Conservation (phyloP, 495 filamentous ascomycete genomes). For the Filosporella fistucella region DNA sequence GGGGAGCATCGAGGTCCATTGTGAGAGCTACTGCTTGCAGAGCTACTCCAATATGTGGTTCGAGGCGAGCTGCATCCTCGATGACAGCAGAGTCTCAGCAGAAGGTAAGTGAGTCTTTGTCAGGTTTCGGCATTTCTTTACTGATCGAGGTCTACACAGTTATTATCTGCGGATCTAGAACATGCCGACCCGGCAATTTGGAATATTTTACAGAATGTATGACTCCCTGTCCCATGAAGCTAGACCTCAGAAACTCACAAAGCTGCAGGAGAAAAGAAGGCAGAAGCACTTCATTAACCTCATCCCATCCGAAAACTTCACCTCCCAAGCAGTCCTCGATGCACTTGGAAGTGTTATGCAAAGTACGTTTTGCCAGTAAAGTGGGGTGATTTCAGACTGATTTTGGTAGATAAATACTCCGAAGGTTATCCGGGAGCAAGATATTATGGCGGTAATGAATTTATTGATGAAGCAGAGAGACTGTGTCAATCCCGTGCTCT, state of each 20-base stretch:
- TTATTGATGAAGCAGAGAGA: constrained; percentile 85
- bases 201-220: constrained; percentile 85
- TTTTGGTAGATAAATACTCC: constrained; percentile 85
- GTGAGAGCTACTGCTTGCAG: constrained; percentile 18
- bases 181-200: constrained; percentile 83
- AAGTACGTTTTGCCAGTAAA: constrained; percentile 51
- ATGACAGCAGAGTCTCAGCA: constrained; percentile 59
- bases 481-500: constrained; percentile 87
- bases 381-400: constrained; percentile 5
- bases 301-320: constrained; percentile 99
- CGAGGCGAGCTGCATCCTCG: constrained; percentile 41
- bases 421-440: constrained; percentile 95
- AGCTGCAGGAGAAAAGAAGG: constrained; percentile 76
- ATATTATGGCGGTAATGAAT: constrained; percentile 97
- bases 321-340: constrained; percentile 94
- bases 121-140: background rate
- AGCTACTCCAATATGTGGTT: constrained; percentile 14
- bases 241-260: constrained; percentile 1
- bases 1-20: constrained; percentile 16
- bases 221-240: constrained; percentile 9
- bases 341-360: constrained; percentile 98
- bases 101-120: constrained; percentile 36
- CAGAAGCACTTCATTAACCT: constrained; percentile 99
- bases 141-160: constrained; percentile 42
- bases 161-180: constrained; percentile 73